Evolutionary conservation across 371 early-diverging fungal genomes (phyloP).

Genomic region (Actinomortierella ambigua): DNA sequence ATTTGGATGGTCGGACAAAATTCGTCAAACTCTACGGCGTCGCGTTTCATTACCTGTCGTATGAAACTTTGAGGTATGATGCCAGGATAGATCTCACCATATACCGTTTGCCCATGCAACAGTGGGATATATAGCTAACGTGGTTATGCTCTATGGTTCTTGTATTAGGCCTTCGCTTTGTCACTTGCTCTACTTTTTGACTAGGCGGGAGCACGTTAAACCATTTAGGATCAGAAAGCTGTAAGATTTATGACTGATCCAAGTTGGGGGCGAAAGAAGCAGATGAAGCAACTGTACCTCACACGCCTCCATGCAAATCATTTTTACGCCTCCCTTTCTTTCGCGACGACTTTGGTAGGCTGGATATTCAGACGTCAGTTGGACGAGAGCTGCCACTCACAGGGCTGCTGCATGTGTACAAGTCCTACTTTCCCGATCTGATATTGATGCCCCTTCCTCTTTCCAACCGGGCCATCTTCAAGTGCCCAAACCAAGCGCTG

Average conservation of each 20-base stretch:
- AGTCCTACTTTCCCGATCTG: conserved; percentile 48
- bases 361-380: conserved; percentile 44
- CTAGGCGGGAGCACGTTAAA: conserved; percentile 53
- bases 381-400: conserved; percentile 47
- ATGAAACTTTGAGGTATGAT: conserved; percentile 47
- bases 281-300: too few relatives aligned
- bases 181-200: conserved; percentile 60
- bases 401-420: conserved; percentile 51
- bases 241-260: conserved; percentile 39
- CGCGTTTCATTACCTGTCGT: conserved; percentile 52
- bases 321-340: too few relatives aligned
- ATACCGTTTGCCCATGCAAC: too few relatives aligned
- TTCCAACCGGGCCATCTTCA: conserved; percentile 32
- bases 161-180: conserved; percentile 54
- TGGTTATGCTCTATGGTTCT: neutral
- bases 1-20: conserved; percentile 49
- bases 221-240: conserved; percentile 53
- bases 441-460: conserved; percentile 37
- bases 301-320: too few relatives aligned
- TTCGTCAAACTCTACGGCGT: conserved; percentile 52
- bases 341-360: too few relatives aligned
- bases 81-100: neutral
- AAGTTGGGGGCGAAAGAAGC: too few relatives aligned
- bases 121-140: too few relatives aligned
- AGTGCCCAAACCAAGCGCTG: conserved; percentile 49